These are phyloP conservation scores for Sclerotinia borealis DNA, from an alignment of 2,329 filamentous ascomycete genomes.

Conservation along the genomic window DNA sequence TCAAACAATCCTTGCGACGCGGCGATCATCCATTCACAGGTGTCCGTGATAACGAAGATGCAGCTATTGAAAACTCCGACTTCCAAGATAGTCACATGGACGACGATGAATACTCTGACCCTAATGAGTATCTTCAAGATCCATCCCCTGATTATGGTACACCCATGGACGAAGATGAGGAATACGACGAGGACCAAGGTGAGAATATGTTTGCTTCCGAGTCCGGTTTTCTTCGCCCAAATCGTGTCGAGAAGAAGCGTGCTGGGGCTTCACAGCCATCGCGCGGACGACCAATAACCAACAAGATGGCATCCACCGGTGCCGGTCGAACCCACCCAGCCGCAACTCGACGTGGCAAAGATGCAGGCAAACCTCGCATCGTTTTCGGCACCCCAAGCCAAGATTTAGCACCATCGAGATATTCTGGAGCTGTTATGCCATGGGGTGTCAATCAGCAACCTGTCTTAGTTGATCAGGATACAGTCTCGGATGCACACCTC, in stretches of 20 bases:
- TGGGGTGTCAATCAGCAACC: slow-evolving; percentile 23
- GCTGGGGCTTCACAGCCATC: background rate
- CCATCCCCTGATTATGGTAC: background rate
- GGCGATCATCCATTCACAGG: background rate
- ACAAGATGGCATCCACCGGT: background rate
- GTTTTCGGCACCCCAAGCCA: slow-evolving; percentile 9
- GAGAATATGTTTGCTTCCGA: background rate
- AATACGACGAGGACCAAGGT: background rate
- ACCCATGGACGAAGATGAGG: background rate
- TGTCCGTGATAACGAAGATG: background rate
- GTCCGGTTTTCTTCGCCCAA: background rate
- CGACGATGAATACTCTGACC: background rate
- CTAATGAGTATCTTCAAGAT: background rate
- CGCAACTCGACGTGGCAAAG: background rate
- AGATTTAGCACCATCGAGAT: slow-evolving; percentile 18
- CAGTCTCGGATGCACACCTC: slow-evolving; percentile 23
- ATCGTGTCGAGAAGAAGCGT: slow-evolving; percentile 1
- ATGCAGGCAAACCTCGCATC: background rate
- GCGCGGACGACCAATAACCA: background rate
- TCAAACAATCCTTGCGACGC: background rate
- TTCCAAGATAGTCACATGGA: background rate
- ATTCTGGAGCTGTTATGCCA: slow-evolving; percentile 19
- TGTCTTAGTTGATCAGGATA: slow-evolving; percentile 12
- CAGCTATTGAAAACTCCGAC: background rate
- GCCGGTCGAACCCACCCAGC: background rate